phyloP scores from a whole-genome alignment of 2,329 filamentous ascomycete species.

The Exophiala aquamarina region DNA sequence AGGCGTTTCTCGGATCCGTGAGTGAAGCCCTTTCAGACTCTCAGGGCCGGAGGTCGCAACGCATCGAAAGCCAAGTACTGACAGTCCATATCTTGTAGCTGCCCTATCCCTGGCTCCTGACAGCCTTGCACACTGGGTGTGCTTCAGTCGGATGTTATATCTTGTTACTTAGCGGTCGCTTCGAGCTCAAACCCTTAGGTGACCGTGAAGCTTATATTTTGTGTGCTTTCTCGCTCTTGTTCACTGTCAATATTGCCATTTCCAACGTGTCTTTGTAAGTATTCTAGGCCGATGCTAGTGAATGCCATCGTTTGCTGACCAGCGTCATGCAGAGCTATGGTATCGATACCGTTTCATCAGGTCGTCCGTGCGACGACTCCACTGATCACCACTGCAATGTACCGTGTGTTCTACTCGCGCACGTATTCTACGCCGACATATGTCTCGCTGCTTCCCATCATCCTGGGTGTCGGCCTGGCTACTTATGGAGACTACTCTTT shows the following conservation, averaged over 20 bases:
- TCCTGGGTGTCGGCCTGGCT: slow-evolving; percentile 59
- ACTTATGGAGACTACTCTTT: slow-evolving; percentile 56
- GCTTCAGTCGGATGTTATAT: slow-evolving; percentile 57
- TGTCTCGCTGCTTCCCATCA: slow-evolving; percentile 60
- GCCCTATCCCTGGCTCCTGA: slow-evolving; percentile 61
- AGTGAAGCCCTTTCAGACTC: neutral
- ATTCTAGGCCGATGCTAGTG: neutral
- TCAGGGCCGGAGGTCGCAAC: too few relatives aligned
- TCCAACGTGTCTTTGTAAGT: slow-evolving; percentile 62
- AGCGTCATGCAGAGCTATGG: slow-evolving; percentile 44
- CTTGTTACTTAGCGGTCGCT: slow-evolving; percentile 53
- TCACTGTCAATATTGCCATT: slow-evolving; percentile 64
- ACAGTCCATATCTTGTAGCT: slow-evolving; percentile 42
- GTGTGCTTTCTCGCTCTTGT: slow-evolving; percentile 59
- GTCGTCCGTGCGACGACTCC: slow-evolving; percentile 63
- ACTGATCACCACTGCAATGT: slow-evolving; percentile 63
- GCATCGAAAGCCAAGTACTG: neutral
- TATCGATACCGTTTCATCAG: slow-evolving; percentile 67
- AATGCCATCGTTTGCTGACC: neutral
- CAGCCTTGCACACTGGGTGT: slow-evolving; percentile 58
- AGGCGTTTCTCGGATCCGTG: slow-evolving; percentile 4
- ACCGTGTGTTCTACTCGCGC: slow-evolving; percentile 56
- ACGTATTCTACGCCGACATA: slow-evolving; percentile 59
- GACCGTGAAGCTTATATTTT: slow-evolving; percentile 32
- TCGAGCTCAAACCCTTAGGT: slow-evolving; percentile 35